Evolutionary conservation across 1,284 basidiomycete species (phyloP).

Genomic region (Ganoderma lingzhi): DNA sequence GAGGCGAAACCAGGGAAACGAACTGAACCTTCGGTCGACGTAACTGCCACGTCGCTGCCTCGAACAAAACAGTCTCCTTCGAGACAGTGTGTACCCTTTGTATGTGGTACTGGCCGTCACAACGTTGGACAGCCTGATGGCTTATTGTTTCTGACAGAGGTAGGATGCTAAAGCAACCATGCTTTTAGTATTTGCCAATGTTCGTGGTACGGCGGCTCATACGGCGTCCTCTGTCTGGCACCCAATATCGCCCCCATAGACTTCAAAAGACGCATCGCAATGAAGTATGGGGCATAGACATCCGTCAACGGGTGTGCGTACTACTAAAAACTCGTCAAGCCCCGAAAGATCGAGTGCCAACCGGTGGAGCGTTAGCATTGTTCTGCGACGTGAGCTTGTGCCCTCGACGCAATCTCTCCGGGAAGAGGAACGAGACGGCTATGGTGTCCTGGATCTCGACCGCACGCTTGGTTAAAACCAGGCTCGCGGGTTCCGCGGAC

Average conservation of each 20-base stretch:
- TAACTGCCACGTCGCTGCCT: background rate
- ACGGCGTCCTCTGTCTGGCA: background rate
- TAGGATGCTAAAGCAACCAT: background rate
- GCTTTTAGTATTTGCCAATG: background rate
- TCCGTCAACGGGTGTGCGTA: background rate
- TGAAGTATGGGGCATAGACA: background rate
- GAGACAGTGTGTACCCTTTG: background rate
- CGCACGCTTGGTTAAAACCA: slow-evolving; percentile 44
- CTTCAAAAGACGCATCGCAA: background rate
- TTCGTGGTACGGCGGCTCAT: background rate
- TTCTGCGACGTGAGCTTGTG: slow-evolving; percentile 27
- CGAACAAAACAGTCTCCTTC: background rate
- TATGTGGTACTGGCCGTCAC: background rate
- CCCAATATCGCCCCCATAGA: background rate
- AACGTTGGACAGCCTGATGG: background rate
- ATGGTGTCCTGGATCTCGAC: slow-evolving; percentile 46
- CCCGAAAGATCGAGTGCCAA: background rate
- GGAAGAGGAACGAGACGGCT: slow-evolving; percentile 49
- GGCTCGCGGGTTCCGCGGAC: slow-evolving; percentile 38
- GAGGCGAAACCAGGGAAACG: background rate
- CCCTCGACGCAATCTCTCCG: slow-evolving; percentile 40
- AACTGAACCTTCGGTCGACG: background rate
- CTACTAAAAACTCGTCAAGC: background rate
- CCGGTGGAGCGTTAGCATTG: slow-evolving; percentile 6
- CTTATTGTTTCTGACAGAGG: background rate